These are phyloP conservation scores for Thuja plicata DNA, from an alignment of 83 land plant genomes.

Conservation along the genomic window DNA sequence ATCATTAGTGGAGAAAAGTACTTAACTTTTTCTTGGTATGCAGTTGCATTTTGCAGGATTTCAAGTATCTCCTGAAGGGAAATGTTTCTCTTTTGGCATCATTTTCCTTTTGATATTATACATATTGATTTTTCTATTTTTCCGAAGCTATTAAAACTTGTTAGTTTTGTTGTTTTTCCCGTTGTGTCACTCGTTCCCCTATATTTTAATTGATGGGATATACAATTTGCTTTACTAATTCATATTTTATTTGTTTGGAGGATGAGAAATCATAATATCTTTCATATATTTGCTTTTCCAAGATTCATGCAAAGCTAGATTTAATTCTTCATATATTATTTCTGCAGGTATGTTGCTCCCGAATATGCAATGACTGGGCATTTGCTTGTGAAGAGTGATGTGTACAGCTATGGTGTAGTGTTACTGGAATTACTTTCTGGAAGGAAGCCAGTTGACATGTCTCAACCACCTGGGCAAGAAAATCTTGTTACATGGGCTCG, in stretches of 20 bases:
- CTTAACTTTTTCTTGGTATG: neutral
- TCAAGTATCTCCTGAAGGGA: neutral
- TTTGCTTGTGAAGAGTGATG: conserved; percentile 70
- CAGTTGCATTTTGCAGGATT: neutral
- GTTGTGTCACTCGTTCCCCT: neutral
- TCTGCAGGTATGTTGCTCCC: conserved; percentile 64
- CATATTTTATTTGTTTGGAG: neutral
- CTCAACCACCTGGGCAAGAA: conserved; percentile 71
- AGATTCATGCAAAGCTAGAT: conserved; percentile 4
- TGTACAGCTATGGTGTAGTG: conserved; percentile 79
- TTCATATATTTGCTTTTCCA: neutral
- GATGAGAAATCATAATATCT: neutral
- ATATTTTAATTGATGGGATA: neutral
- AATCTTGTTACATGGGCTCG: conserved; percentile 78
- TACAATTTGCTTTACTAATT: neutral
- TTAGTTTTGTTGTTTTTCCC: neutral
- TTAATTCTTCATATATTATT: neutral
- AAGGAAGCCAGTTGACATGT: conserved; percentile 71
- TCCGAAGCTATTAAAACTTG: neutral
- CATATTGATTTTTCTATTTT: neutral
- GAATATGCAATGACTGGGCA: conserved; percentile 86
- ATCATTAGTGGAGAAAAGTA: neutral
- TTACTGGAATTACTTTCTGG: conserved; percentile 72
- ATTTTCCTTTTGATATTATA: neutral
- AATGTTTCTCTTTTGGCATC: conserved; percentile 3